Evolutionary conservation across 2,329 filamentous ascomycete species (phyloP).

Genomic region (Ilyonectria robusta): DNA sequence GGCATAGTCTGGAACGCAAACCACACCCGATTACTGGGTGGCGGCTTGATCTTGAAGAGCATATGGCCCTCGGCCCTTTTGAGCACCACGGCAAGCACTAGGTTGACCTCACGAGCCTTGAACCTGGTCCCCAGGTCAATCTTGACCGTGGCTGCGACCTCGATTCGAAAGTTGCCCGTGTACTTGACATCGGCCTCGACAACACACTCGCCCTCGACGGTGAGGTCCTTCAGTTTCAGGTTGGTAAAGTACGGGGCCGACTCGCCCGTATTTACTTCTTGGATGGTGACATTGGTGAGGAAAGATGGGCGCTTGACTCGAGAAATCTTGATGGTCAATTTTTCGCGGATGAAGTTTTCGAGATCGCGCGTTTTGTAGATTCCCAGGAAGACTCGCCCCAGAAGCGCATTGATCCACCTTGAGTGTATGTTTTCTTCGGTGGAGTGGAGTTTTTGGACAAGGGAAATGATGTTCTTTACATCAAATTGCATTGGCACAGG

Average conservation of each 20-base stretch:
- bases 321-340: constrained; percentile 96
- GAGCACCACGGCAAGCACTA: constrained; percentile 88
- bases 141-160: constrained; percentile 92
- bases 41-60: constrained; percentile 90
- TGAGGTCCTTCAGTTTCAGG: constrained; percentile 88
- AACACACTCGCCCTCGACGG: constrained; percentile 90
- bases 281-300: constrained; percentile 86
- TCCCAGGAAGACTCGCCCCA: constrained; percentile 90
- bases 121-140: constrained; percentile 92
- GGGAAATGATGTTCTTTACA: constrained; percentile 86
- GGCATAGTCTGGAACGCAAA: constrained; percentile 95
- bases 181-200: constrained; percentile 92
- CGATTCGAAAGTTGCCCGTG: constrained; percentile 88
- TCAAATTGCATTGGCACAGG: constrained; percentile 84
- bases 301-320: constrained; percentile 93
- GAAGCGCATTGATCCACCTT: constrained; percentile 92
- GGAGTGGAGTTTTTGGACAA: constrained; percentile 92
- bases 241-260: constrained; percentile 92
- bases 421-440: constrained; percentile 92
- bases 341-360: constrained; percentile 83
- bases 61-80: constrained; percentile 89
- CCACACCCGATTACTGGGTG: constrained; percentile 97
- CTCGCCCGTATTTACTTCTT: constrained; percentile 87
- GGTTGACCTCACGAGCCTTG: constrained; percentile 89
- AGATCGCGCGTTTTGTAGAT: constrained; percentile 88